Evolutionary conservation across 2,329 filamentous ascomycete genomes (phyloP), one percentile per base, ranked within the genome.

Genomic region (Pseudopyrenochaeta lycopersici): DNA sequence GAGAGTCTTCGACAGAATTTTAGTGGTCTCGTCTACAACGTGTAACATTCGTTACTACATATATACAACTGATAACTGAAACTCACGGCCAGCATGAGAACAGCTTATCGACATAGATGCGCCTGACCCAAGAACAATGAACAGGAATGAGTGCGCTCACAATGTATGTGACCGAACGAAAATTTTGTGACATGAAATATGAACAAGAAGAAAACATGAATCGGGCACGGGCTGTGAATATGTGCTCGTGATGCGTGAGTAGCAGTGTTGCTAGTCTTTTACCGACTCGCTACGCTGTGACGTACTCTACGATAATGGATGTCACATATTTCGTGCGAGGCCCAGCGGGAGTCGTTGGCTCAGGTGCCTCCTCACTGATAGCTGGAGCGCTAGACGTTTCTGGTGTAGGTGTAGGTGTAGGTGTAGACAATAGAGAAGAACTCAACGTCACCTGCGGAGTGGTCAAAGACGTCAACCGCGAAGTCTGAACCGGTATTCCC

Each of bases 271-370:
- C 23, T 27, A 27, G 23, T 27, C 23, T 27, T 27, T 27, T 27
- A 35, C 15, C 32, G 32, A 35, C 32, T 35, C 12, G 54, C 45
- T 52, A 23, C 14, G 63, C 52, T 1, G 61, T 66, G 11, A 60
- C 54, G 29, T 64, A 66, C 55, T 63, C 50, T 27, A 58, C 38
- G 17, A 64, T 23, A 3, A 63, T 15, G 0, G 63, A 64, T 2
- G 63, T 66, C 23, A 66, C 48, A 11, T 56, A 44, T 11, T 51
- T 50, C 5, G 62, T 65, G 1, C 30, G 44, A 9, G 52, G 62
- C 11, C 46, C 52, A 20, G 57, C 51, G 0, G 51, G 40, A 14
- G 46, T 29, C 7, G 44, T 45, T 7, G 57, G 50, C 9, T 33
- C 33, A n/a, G 54, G 47, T 1, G 43, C 36, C n/a, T 44, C 23